phyloP scores from a whole-genome alignment of 305 asterid genomes.

The Nicotiana rustica region DNA sequence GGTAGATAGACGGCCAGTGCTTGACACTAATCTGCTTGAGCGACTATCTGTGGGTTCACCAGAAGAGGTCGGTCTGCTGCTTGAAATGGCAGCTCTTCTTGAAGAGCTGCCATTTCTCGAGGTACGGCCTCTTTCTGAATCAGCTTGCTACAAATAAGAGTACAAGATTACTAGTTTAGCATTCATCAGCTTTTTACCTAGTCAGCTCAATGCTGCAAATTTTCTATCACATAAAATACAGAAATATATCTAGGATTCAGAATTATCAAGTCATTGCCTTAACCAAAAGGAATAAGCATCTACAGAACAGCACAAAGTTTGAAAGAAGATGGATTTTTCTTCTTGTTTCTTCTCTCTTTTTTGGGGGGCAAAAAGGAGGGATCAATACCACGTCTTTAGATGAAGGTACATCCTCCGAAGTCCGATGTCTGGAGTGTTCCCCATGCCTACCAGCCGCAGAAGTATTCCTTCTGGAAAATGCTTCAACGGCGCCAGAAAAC shows the following conservation, averaged over 20 bases:
- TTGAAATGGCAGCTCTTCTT: constrained; percentile 74
- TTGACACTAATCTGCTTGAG: constrained; percentile 66
- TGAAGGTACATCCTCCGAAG: constrained; percentile 73
- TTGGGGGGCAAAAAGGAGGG: neutral
- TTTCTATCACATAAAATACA: neutral
- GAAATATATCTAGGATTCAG: constrained; percentile 3
- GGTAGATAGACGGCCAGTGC: constrained; percentile 74
- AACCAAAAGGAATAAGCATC: neutral
- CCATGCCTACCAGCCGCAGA: constrained; percentile 71
- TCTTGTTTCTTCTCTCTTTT: neutral
- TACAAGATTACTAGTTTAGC: neutral
- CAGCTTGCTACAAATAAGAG: constrained; percentile 62
- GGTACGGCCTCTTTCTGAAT: constrained; percentile 68
- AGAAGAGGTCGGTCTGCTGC: constrained; percentile 76
- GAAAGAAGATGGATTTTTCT: neutral
- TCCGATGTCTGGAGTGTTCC: constrained; percentile 71
- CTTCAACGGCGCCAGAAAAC: constrained; percentile 92
- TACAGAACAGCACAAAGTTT: neutral
- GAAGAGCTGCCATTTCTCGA: constrained; percentile 77
- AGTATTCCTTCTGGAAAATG: constrained; percentile 78
- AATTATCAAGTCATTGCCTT: neutral
- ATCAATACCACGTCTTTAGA: constrained; percentile 84
- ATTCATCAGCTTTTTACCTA: constrained; percentile 4
- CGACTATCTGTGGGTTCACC: constrained; percentile 66
- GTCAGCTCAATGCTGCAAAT: neutral